Percentiles rank a stretch among this genome's conserved stretches.
Conservation (phyloP, 768 basidiomycete genomes). For the Boletus edulis region DNA sequence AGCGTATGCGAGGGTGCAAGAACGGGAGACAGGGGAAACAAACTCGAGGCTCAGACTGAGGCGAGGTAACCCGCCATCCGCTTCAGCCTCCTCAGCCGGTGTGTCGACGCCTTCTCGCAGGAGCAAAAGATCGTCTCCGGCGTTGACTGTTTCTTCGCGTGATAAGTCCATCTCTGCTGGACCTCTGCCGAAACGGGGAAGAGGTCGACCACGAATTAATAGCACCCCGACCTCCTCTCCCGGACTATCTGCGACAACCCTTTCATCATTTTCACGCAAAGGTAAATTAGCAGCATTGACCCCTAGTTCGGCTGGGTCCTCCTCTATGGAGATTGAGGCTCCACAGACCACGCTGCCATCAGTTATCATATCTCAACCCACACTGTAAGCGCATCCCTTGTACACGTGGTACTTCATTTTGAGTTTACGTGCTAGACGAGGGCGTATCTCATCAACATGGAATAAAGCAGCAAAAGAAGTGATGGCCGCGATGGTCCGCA, state of each 20-base stretch:
- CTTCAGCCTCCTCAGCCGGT: constrained; percentile 6
- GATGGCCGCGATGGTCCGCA: constrained; percentile 32
- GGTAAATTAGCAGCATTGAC: neutral
- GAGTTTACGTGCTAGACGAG: constrained; percentile 18
- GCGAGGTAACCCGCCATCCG: constrained; percentile 7
- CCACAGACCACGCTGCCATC: constrained; percentile 9
- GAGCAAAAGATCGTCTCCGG: constrained; percentile 14
- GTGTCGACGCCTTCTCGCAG: constrained; percentile 1
- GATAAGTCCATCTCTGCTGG: constrained; percentile 15
- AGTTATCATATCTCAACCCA: constrained; percentile 19
- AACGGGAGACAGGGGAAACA: constrained; percentile 26
- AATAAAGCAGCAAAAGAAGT: constrained; percentile 21
- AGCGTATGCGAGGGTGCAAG: constrained; percentile 16
- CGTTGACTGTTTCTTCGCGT: constrained; percentile 3
- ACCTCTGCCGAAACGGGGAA: constrained; percentile 5
- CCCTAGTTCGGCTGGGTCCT: constrained; percentile 15
- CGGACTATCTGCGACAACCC: neutral
- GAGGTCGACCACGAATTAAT: constrained; percentile 2
- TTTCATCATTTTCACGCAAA: constrained; percentile 6
- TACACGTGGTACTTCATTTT: neutral
- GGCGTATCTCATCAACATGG: constrained; percentile 32
- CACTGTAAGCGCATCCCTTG: constrained; percentile 15
- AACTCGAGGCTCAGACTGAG: constrained; percentile 23
- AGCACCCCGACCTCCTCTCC: constrained; percentile 11
- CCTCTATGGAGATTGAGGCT: constrained; percentile 4